A percentile compares a stretch with the other conserved stretches of the same genome.
Conservation (phyloP, 805 yeast genomes). For the Debaryomyces castellii region DNA sequence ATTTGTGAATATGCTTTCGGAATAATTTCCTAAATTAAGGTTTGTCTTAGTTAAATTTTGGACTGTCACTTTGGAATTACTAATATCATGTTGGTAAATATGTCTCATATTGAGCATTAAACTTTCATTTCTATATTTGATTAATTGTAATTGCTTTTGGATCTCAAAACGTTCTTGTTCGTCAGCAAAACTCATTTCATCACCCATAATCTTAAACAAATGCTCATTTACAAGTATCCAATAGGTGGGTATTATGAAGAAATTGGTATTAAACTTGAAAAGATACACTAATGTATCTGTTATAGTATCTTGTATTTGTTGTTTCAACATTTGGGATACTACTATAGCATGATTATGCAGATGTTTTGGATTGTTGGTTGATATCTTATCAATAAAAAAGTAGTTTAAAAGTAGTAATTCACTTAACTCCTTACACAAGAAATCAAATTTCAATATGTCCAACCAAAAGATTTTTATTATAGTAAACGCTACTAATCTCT, state of each 20-base stretch:
- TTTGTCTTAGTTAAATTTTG: not conserved
- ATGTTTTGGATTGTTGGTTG: slow-evolving; percentile 1
- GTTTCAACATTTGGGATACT: slow-evolving; percentile 17
- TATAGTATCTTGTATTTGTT: slow-evolving; percentile 29
- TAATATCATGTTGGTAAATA: not conserved
- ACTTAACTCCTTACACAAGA: slow-evolving; percentile 62
- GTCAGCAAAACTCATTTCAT: slow-evolving; percentile 17
- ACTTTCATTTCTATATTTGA: slow-evolving; percentile 70
- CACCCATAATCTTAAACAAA: slow-evolving; percentile 38
- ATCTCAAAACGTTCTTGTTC: slow-evolving; percentile 26
- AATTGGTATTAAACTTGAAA: slow-evolving; percentile 53
- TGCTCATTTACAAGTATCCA: slow-evolving; percentile 57
- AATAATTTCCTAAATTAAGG: not conserved
- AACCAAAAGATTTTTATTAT: slow-evolving; percentile 71
- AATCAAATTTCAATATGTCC: slow-evolving; percentile 55
- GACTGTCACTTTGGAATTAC: not conserved
- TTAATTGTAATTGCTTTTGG: slow-evolving; percentile 54
- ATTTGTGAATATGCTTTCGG: not conserved
- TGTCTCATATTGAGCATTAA: slow-evolving; percentile 51
- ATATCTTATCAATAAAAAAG: slow-evolving; percentile 33
- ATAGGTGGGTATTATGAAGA: slow-evolving; percentile 61
- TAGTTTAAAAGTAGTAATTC: slow-evolving; percentile 56
- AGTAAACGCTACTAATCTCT: slow-evolving; percentile 37
- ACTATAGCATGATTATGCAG: not conserved
- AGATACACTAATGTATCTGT: slow-evolving; percentile 34